phyloP scores from a whole-genome alignment of 257 asterid species.

The Jacaranda mimosifolia region DNA sequence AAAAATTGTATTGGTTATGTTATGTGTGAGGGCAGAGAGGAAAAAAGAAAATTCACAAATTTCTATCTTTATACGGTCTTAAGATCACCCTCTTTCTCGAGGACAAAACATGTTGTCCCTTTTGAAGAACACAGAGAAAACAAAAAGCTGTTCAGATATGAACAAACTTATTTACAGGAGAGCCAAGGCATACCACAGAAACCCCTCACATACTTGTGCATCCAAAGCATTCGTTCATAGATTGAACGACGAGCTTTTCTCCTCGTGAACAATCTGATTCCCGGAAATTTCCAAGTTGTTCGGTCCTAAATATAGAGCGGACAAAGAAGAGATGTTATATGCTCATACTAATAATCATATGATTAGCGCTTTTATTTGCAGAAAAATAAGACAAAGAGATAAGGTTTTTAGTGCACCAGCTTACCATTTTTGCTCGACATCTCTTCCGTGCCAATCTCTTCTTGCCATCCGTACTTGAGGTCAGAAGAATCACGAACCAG shows the following conservation, averaged over 20 bases:
- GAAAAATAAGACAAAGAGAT: not conserved
- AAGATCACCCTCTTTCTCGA: not conserved
- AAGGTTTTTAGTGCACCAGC: constrained; percentile 25
- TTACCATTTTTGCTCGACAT: constrained; percentile 55
- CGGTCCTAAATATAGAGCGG: constrained; percentile 36
- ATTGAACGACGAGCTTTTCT: constrained; percentile 18
- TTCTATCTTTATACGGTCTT: not conserved
- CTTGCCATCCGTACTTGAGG: constrained; percentile 43
- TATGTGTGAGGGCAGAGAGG: not conserved
- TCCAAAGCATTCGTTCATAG: constrained; percentile 18
- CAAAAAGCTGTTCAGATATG: constrained; percentile 12
- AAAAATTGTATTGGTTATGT: not conserved
- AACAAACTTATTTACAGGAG: constrained; percentile 23
- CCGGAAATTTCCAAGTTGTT: constrained; percentile 27
- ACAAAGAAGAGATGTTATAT: not conserved
- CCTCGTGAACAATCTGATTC: constrained; percentile 19
- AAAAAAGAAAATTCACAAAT: constrained; percentile 3
- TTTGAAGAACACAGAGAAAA: constrained; percentile 6
- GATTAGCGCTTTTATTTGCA: not conserved
- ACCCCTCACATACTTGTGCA: not conserved
- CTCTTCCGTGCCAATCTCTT: constrained; percentile 50
- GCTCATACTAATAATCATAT: not conserved
- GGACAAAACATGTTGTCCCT: constrained; percentile 14
- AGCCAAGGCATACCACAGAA: not conserved
- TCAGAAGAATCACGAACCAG: constrained; percentile 49